Base-by-base conservation (phyloP, 2,329 filamentous ascomycete genomes). In the Aspergillus sp. region DNA sequence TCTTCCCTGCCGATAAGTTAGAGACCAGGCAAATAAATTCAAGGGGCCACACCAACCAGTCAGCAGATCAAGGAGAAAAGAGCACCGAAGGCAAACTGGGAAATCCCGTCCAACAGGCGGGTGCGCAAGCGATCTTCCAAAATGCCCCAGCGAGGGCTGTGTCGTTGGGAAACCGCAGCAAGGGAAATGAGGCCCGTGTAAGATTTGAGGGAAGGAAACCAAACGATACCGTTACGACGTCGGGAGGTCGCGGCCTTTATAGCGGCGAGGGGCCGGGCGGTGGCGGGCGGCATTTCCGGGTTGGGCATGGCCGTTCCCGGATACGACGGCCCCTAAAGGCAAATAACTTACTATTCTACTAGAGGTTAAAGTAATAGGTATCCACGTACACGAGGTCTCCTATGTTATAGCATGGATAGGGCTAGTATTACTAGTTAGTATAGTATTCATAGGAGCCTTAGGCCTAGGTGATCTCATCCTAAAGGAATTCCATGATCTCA, bases 291-390 rank as follows among this genome's bases (percentile, higher is more conserved):
- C 51, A 54, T 43, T 43, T 43, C 51, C 23, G 6, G 22, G 22
- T 54, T 45, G 22, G 51, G 51, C 34, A 9, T 54, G 3, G 19
- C 51, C 38, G 1, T 54, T 54, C 28, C 38, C 38, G 23, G 51
- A 54, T 54, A 54, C 50, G 9, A 30, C 51, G 51, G 51, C 51
- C 51, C 34, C 51, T 54, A 54, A 54, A 54, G 51, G 51, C 51
- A 54, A 28, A 7, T 7, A 28, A 28, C 4, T 28, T 7, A 3
- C 25, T 28, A 7, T 28, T 28, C 6, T 28, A 28, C 6, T 28
- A 28, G 25, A 28, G 25, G 25, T 3, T 28, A 7, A 28, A 28
- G 6, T 28, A 28, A 7, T 2, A 7, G 4, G 25, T 2, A 28
- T 28, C 25, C 2, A 28, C 3, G 2, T 28, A 28, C 6, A 28